Conservation (phyloP, 2,329 filamentous ascomycete species). For the Huntiella abstrusa region DNA sequence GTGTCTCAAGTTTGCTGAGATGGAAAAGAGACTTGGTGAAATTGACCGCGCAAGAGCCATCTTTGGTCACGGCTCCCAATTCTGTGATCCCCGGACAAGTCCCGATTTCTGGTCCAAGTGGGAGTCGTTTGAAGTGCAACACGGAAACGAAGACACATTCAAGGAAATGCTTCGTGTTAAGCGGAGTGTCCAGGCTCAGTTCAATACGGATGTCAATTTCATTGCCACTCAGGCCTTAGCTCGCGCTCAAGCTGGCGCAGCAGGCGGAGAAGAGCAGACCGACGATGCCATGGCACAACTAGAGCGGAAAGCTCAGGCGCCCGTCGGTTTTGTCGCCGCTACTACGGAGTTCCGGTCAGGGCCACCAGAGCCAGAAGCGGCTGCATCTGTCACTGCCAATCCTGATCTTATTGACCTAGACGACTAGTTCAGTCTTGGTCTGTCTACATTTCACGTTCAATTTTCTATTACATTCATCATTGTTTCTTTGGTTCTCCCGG, state of each 20-base stretch:
- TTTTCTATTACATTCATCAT: slow-evolving; percentile 8
- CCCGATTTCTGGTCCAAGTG: slow-evolving; percentile 88
- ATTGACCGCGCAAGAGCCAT: slow-evolving; percentile 91
- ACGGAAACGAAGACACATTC: slow-evolving; percentile 97
- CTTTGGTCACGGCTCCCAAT: slow-evolving; percentile 90
- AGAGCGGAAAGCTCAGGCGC: slow-evolving; percentile 73
- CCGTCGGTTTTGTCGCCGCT: slow-evolving; percentile 78
- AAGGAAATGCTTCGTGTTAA: slow-evolving; percentile 99
- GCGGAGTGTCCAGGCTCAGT: slow-evolving; percentile 89
- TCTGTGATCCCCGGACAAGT: slow-evolving; percentile 84
- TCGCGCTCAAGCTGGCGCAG: slow-evolving; percentile 44
- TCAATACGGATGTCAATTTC: slow-evolving; percentile 97
- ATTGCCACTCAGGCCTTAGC: slow-evolving; percentile 91
- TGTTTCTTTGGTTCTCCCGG: slow-evolving; percentile 8
- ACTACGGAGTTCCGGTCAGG: slow-evolving; percentile 35
- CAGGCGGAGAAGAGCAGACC: slow-evolving; percentile 18
- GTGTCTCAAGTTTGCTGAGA: slow-evolving; percentile 97
- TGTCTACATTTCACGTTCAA: slow-evolving; percentile 6
- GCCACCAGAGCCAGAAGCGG: slow-evolving; percentile 33
- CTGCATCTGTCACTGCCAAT: slow-evolving; percentile 36
- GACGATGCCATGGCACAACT: slow-evolving; percentile 64
- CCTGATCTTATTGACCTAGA: slow-evolving; percentile 73
- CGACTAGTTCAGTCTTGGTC: slow-evolving; percentile 22
- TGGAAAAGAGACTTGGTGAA: slow-evolving; percentile 80
- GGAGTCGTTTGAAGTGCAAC: slow-evolving; percentile 93